Evolutionary conservation across 306 rosid species (phyloP), one percentile per base, ranked within the genome.

Genomic region (Rosa persica): DNA sequence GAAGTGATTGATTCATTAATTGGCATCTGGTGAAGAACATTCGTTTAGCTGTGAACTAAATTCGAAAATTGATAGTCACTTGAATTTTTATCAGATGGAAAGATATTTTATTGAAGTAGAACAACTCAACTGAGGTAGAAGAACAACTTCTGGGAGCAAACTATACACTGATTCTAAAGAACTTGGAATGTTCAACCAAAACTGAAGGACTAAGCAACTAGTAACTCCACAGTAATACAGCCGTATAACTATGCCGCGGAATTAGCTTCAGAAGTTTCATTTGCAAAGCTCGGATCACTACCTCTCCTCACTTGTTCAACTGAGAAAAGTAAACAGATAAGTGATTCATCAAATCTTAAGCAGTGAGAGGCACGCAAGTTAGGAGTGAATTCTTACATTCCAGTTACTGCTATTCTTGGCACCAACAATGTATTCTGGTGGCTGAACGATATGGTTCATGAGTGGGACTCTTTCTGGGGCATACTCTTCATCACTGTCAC

Each of bases 401-500:
- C 77, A 83, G 60, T 61, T 34, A 19, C 62, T 22, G 13, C 54
- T 67, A n/a, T 39, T 75, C 51, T 79, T 81, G 73, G 81, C 78
- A 68, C 60, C 67, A 30, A 22, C 73, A 25, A 74, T 42, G 52
- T 51, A 85, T 15, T 77, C 82, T 12, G 80, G 76, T 4, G 38
- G 78, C n/a, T 76, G 84, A 61, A 46, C 38, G 11, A 47, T 38
- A 57, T 74, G 57, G 66, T 86, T 77, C 15, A 83, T 43, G 43
- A 86, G 83, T 11, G 89, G 86, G 79, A 83, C 81, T 77, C 84
- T 83, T n/a, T 70, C 79, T 1, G 49, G 51, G 39, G 55, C 23
- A 65, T 30, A 80, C 38, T 80, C 83, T 42, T 74, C 82, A 4
- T 80, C 85, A n/a, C 81, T 80, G 10, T 80, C 89, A 69, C 78